Conservation (phyloP, 441 rosid genomes). For the Aleurites moluccanus region DNA sequence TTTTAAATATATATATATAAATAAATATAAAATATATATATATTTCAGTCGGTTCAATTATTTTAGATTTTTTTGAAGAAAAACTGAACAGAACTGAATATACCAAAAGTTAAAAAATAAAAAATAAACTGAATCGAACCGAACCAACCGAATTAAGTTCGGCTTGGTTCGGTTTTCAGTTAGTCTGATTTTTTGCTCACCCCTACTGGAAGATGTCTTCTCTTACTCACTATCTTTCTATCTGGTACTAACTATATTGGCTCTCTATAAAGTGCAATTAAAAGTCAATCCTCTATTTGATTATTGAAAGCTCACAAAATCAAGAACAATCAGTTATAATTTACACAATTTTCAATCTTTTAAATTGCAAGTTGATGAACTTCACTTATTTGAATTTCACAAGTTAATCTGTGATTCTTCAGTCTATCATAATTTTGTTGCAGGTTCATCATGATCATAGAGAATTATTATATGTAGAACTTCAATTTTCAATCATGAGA, state of each 20-base stretch:
- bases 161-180: too few relatives aligned
- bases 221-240: not conserved
- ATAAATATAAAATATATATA: too few relatives aligned
- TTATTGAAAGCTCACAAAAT: not conserved
- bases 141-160: too few relatives aligned
- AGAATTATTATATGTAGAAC: not conserved
- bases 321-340: too few relatives aligned
- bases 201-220: not conserved
- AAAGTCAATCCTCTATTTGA: not conserved
- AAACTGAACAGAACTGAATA: too few relatives aligned
- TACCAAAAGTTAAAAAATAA: too few relatives aligned
- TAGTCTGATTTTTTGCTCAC: too few relatives aligned
- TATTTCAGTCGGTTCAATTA: too few relatives aligned
- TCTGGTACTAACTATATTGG: not conserved
- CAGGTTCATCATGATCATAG: not conserved
- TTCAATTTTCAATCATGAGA: not conserved
- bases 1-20: too few relatives aligned
- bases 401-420: not conserved
- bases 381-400: conserved; percentile 1
- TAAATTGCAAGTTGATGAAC: conserved; percentile 3
- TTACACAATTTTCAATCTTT: not conserved
- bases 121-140: too few relatives aligned
- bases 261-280: not conserved
- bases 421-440: not conserved
- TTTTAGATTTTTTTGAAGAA: too few relatives aligned